Evolutionary conservation across 768 basidiomycete species (phyloP).

Genomic region (Fistulinella prunicolor): DNA sequence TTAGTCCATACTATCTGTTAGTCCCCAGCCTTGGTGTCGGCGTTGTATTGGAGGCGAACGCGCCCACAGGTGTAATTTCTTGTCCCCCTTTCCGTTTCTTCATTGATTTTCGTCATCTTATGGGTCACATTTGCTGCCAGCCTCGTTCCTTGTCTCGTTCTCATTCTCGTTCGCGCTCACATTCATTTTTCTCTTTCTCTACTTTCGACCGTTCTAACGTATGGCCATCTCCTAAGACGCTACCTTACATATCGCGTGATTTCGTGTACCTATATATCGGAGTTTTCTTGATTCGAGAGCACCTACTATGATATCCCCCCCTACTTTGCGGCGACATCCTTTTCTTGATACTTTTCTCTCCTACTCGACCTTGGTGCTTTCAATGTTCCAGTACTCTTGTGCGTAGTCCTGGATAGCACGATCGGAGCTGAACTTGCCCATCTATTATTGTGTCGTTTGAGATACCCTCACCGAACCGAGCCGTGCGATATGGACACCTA

Average conservation of each 20-base stretch:
- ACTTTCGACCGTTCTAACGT: slow-evolving; percentile 12
- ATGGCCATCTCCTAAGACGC: slow-evolving; percentile 12
- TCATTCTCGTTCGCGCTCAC: neutral
- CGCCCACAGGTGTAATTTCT: neutral
- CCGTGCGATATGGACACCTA: slow-evolving; percentile 43
- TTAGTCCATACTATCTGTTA: neutral
- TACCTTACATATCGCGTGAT: slow-evolving; percentile 7
- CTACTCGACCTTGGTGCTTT: slow-evolving; percentile 39
- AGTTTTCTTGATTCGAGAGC: slow-evolving; percentile 1
- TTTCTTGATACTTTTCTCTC: no score
- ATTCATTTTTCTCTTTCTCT: slow-evolving; percentile 7
- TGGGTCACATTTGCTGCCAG: slow-evolving; percentile 1
- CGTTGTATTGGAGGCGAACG: neutral
- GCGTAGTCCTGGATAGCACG: slow-evolving; percentile 91
- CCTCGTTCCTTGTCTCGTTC: slow-evolving; percentile 5
- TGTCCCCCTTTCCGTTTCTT: neutral
- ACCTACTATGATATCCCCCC: slow-evolving; percentile 8
- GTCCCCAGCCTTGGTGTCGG: neutral
- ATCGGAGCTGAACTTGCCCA: slow-evolving; percentile 98
- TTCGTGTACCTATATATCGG: neutral
- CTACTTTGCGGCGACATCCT: neutral
- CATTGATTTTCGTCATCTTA: neutral
- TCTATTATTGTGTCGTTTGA: slow-evolving; percentile 42
- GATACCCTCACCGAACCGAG: slow-evolving; percentile 57
- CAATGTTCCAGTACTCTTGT: slow-evolving; percentile 82